These are phyloP conservation scores for Apostasia shenzhenica DNA, from an alignment of 106 monocot genomes.

Conservation along the genomic window DNA sequence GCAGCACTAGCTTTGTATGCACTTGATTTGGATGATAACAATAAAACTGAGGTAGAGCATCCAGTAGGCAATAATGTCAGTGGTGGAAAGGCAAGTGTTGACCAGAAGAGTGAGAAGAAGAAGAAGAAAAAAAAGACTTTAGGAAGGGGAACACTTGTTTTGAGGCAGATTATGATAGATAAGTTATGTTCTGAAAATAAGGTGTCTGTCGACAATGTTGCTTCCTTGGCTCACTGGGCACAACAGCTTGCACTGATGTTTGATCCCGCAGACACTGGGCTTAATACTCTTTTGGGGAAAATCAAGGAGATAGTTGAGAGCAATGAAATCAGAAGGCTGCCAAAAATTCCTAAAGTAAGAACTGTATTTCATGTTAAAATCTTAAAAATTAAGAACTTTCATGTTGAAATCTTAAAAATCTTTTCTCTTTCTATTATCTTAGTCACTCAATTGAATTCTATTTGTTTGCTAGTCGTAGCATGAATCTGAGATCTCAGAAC, in stretches of 20 bases:
- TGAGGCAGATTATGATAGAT: slow-evolving; percentile 55
- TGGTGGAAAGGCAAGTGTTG: slow-evolving; percentile 52
- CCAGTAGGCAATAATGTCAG: slow-evolving; percentile 16
- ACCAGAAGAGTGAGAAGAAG: slow-evolving; percentile 70
- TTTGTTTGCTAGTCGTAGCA: too few species aligned
- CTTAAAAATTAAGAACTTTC: background rate
- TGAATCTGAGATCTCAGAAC: too few species aligned
- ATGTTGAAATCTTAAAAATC: background rate
- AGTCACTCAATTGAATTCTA: background rate
- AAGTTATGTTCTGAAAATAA: slow-evolving; percentile 10
- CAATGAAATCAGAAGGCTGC: slow-evolving; percentile 93
- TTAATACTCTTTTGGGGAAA: slow-evolving; percentile 37
- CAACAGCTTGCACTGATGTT: slow-evolving; percentile 36
- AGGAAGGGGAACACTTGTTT: slow-evolving; percentile 57
- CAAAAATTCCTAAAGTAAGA: slow-evolving; percentile 97
- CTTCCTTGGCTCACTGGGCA: slow-evolving; percentile 32
- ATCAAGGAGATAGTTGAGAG: slow-evolving; percentile 92
- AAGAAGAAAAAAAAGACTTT: slow-evolving; percentile 80
- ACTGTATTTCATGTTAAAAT: background rate
- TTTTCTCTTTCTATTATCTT: background rate
- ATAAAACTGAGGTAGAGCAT: slow-evolving; percentile 30
- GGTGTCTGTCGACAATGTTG: slow-evolving; percentile 16
- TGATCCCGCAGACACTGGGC: slow-evolving; percentile 49
- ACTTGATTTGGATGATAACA: slow-evolving; percentile 67
- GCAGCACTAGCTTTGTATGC: slow-evolving; percentile 53